Evolutionary conservation across 257 asterid species (phyloP).

Genomic region (Solanum pennellii): DNA sequence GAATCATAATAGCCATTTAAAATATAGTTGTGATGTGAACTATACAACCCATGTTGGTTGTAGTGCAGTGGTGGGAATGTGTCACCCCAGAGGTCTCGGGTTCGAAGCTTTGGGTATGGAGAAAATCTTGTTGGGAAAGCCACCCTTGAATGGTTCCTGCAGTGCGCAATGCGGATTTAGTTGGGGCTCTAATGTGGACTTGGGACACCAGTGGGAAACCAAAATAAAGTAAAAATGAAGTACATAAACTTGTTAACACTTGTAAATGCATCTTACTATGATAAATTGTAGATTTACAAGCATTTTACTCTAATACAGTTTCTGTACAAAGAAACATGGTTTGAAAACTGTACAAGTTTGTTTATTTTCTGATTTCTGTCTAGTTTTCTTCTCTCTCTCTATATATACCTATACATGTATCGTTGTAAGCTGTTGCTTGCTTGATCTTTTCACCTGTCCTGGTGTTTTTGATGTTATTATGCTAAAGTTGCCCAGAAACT

Average conservation of each 20-base stretch:
- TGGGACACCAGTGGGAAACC: not conserved
- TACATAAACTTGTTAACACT: not conserved
- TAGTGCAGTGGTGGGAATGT: no score
- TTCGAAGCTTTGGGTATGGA: not conserved
- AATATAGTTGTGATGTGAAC: no score
- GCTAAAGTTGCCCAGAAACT: conserved; percentile 54
- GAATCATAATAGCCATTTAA: no score
- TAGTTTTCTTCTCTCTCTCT: not conserved
- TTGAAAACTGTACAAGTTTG: not conserved
- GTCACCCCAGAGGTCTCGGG: no score
- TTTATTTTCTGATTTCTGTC: not conserved
- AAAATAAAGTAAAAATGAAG: not conserved
- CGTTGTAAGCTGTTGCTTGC: not conserved
- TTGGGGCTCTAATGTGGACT: not conserved
- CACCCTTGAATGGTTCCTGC: not conserved
- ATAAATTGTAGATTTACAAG: not conserved
- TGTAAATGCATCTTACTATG: not conserved
- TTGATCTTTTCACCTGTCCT: not conserved
- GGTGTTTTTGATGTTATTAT: conserved; percentile 8
- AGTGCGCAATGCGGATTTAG: no score
- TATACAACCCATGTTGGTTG: no score
- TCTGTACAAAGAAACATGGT: not conserved
- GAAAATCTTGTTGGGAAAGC: not conserved
- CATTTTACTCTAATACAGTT: not conserved
- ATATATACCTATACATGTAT: not conserved